These are phyloP conservation scores for Agrostemma githago DNA, from an alignment of 148 eudicot species.

Conservation along the genomic window DNA sequence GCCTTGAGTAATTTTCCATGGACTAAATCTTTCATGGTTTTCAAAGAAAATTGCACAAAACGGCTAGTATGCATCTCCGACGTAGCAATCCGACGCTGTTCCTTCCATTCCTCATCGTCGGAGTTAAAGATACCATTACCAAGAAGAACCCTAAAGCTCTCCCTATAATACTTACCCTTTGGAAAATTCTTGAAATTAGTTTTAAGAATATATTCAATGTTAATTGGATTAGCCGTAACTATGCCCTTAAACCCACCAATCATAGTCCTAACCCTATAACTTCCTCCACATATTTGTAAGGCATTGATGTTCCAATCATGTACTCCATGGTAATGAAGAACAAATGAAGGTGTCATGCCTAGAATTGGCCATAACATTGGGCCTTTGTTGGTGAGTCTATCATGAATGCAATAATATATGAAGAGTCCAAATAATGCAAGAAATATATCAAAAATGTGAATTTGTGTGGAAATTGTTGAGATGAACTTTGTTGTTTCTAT, in stretches of 20 bases:
- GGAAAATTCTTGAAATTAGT: slow-evolving; percentile 47
- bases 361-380: slow-evolving; percentile 51
- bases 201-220: slow-evolving; percentile 43
- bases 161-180: slow-evolving; percentile 41
- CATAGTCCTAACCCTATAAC: slow-evolving; percentile 27
- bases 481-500: slow-evolving; percentile 14
- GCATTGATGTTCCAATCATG: slow-evolving; percentile 41
- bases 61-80: slow-evolving; percentile 57
- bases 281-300: slow-evolving; percentile 31
- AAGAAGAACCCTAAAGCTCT: slow-evolving; percentile 45
- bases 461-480: slow-evolving; percentile 10
- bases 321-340: slow-evolving; percentile 24
- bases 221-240: slow-evolving; percentile 35
- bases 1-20: slow-evolving; percentile 44
- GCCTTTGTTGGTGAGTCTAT: slow-evolving; percentile 43
- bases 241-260: slow-evolving; percentile 32
- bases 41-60: slow-evolving; percentile 38
- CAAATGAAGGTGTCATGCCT: slow-evolving; percentile 40
- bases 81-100: slow-evolving; percentile 48
- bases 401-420: slow-evolving; percentile 30
- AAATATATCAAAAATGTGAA: slow-evolving; percentile 35
- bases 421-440: slow-evolving; percentile 34
- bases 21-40: slow-evolving; percentile 39
- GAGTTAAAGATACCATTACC: slow-evolving; percentile 57
- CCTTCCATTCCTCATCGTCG: slow-evolving; percentile 46